Evolutionary conservation across 2,329 filamentous ascomycete species (phyloP).

Genomic region (Tolypocladium sp.): DNA sequence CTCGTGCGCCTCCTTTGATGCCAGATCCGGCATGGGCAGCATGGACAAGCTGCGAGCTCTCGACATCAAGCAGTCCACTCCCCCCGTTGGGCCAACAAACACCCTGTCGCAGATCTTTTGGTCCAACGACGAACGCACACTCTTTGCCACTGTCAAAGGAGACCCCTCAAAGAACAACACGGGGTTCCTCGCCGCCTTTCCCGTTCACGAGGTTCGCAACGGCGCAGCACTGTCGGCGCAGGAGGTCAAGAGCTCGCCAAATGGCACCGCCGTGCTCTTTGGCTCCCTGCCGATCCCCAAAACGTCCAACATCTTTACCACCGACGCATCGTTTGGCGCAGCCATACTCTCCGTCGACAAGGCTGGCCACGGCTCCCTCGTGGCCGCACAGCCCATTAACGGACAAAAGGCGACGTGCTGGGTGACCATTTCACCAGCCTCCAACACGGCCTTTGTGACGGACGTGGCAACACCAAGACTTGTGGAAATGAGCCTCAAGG

Average conservation of each 20-base stretch:
- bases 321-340: conserved; percentile 50
- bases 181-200: conserved; percentile 45
- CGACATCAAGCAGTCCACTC: conserved; percentile 44
- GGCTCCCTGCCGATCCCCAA: conserved; percentile 38
- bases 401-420: conserved; percentile 51
- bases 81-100: conserved; percentile 47
- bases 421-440: conserved; percentile 38
- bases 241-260: conserved; percentile 31
- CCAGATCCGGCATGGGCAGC: conserved; percentile 22
- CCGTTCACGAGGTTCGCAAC: conserved; percentile 19
- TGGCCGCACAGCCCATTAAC: conserved; percentile 30
- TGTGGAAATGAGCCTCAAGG: conserved; percentile 43
- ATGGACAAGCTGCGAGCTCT: conserved; percentile 39
- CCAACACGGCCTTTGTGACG: conserved; percentile 46
- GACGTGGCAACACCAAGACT: conserved; percentile 43
- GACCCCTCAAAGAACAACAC: conserved; percentile 43
- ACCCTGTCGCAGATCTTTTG: conserved; percentile 54
- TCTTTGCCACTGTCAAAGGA: conserved; percentile 53
- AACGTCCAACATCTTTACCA: conserved; percentile 37
- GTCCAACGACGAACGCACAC: conserved; percentile 38
- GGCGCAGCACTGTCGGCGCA: background rate
- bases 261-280: conserved; percentile 49
- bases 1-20: conserved; percentile 30
- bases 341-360: conserved; percentile 35
- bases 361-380: conserved; percentile 20